Evolutionary conservation across 1,139 yeast genomes (phyloP), one percentile per base, ranked within the genome.

Genomic region (Taphrina sp.): DNA sequence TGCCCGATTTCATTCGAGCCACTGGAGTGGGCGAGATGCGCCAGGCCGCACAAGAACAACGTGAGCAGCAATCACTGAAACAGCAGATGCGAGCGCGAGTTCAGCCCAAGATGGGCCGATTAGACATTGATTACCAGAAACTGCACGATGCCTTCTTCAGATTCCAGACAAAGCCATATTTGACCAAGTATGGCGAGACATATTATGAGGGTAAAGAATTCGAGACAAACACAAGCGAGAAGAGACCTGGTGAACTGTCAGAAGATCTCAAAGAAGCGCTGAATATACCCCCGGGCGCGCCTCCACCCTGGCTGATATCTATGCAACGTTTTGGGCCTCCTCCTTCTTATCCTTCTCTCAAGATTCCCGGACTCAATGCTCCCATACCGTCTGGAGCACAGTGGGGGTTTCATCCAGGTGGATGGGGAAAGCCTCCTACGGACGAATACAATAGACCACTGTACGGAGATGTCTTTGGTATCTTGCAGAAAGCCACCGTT

Each of bases 11-110:
- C 63, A 88, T 92, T 43, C 76, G 74, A 47, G 89, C 81, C 56
- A 92, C 97, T 0, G 96, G 96, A 1, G 89, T 92, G 39, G 80
- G 82, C 64, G 90, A 85, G 59, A 86, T 90, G 95, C 77, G 97
- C 66, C 81, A 82, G 60, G 56, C 58, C 10, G 59, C 52, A 7
- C 71, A 72, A 4, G 69, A 72, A 31, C 74, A 73, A 17, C 75
- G 72, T 10, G 79, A 76, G 35, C 83, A 78, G 19, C 74, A 74
- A 5, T 77, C 85, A 1, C 67, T 88, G 61, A 81, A 85, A 64
- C 95, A 88, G 64, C 78, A 79, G 65, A 85, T 84, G 67, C 75
- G 97, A 60, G 94, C 86, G 58, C 76, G 85, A 55, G 95, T 90
- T 0, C 96, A 88, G 67, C 96, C 96, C 0, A 88, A 87, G 67